phyloP scores from a whole-genome alignment of 805 yeast species.

The Jamesozyma piceae region DNA sequence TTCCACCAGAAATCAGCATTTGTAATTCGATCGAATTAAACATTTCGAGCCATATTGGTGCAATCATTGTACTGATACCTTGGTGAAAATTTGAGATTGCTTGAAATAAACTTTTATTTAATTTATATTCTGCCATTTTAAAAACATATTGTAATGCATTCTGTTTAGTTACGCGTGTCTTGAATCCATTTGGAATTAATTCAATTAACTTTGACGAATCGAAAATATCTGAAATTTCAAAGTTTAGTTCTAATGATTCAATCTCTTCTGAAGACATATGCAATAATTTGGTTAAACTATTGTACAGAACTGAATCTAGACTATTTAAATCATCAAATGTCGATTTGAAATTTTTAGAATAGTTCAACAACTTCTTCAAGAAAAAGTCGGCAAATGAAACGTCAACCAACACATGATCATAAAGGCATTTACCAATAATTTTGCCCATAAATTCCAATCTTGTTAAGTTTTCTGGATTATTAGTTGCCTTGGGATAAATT shows the following conservation, averaged over 20 bases:
- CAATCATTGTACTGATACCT: slow-evolving; percentile 63
- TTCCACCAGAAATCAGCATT: slow-evolving; percentile 74
- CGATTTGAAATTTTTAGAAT: slow-evolving; percentile 23
- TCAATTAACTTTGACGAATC: slow-evolving; percentile 41
- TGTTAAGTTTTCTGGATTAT: slow-evolving; percentile 25
- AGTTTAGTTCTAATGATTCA: slow-evolving; percentile 47
- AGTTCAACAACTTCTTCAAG: slow-evolving; percentile 54
- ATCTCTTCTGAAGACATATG: slow-evolving; percentile 48
- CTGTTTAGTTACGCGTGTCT: slow-evolving; percentile 43
- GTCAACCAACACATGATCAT: slow-evolving; percentile 73
- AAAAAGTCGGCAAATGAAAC: slow-evolving; percentile 81
- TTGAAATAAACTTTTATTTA: slow-evolving; percentile 56
- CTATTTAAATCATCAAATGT: slow-evolving; percentile 72
- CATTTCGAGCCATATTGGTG: slow-evolving; percentile 70
- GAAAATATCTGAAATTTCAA: slow-evolving; percentile 47
- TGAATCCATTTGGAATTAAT: slow-evolving; percentile 51
- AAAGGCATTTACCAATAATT: slow-evolving; percentile 80
- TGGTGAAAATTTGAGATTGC: slow-evolving; percentile 48
- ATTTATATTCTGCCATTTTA: slow-evolving; percentile 66
- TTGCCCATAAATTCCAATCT: slow-evolving; percentile 61
- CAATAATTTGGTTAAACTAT: slow-evolving; percentile 53
- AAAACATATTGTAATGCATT: slow-evolving; percentile 70
- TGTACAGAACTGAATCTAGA: slow-evolving; percentile 59
- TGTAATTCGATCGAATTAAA: slow-evolving; percentile 81
- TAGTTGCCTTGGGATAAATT: slow-evolving; percentile 47